Evolutionary conservation across 495 filamentous ascomycete species (phyloP).

Genomic region (Tetracladium setigerum): DNA sequence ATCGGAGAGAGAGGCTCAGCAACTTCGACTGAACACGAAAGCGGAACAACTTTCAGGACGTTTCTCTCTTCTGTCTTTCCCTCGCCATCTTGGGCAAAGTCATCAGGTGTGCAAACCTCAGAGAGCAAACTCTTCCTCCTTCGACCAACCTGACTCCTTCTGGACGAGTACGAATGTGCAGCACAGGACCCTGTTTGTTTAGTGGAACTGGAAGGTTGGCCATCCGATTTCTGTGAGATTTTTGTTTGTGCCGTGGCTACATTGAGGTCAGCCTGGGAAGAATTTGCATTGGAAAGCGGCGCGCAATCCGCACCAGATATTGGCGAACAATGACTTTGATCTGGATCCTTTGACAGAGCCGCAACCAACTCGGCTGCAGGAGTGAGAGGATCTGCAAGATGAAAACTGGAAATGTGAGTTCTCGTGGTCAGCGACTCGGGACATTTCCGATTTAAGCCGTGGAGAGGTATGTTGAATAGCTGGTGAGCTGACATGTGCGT

Average conservation of each 20-base stretch:
- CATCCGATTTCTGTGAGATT: no score
- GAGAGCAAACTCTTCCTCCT: slow-evolving; percentile 20
- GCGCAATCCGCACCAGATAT: no score
- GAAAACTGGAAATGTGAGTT: not conserved
- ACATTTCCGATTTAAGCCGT: not conserved
- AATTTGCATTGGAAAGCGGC: no score
- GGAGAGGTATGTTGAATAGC: not conserved
- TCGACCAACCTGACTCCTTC: not conserved
- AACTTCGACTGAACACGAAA: no score
- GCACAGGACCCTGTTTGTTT: slow-evolving; percentile 2
- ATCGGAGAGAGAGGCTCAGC: no score
- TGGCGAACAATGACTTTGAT: no score
- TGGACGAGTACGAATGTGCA: not conserved
- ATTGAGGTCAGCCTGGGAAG: no score
- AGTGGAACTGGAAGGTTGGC: not conserved
- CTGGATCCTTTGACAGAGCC: not conserved
- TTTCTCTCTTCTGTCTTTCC: not conserved
- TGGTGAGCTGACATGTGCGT: slow-evolving; percentile 10
- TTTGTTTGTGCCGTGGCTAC: no score
- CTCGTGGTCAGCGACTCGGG: no score
- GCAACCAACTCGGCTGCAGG: not conserved
- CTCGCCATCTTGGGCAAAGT: slow-evolving; percentile 1
- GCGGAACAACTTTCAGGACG: not conserved
- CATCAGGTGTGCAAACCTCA: slow-evolving; percentile 18
- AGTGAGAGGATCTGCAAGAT: not conserved